Evolutionary conservation across 495 filamentous ascomycete species (phyloP).

Genomic region (Baudoinia panamericana): DNA sequence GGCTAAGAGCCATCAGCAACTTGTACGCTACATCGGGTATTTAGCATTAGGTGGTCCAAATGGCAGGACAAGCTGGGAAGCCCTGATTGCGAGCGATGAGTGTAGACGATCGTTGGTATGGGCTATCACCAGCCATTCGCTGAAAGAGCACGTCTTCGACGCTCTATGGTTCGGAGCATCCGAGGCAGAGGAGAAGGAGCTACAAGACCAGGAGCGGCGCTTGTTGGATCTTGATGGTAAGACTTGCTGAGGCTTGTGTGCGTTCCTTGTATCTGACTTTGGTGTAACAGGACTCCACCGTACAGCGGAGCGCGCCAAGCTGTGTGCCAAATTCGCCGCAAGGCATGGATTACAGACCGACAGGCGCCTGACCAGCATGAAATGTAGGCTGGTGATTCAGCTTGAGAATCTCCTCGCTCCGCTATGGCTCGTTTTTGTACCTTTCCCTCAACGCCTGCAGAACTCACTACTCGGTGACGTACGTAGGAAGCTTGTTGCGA

Average conservation of each 20-base stretch:
- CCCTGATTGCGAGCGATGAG: not conserved
- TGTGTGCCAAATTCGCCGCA: not conserved
- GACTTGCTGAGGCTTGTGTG: not conserved
- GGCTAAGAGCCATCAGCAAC: too few species aligned
- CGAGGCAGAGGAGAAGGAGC: not conserved
- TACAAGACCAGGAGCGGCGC: not conserved
- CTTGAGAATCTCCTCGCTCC: conserved; percentile 6
- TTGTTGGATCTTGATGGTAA: conserved; percentile 5
- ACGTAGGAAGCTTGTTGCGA: not conserved
- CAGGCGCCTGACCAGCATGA: not conserved
- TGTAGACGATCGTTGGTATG: conserved; percentile 9
- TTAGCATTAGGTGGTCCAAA: conserved; percentile 9
- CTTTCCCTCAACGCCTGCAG: not conserved
- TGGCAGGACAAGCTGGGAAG: conserved; percentile 5
- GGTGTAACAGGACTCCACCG: conserved; percentile 7
- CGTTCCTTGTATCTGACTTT: not conserved
- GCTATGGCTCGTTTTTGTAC: not conserved
- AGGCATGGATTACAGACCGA: not conserved
- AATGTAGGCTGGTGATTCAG: not conserved
- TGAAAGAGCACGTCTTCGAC: conserved; percentile 16
- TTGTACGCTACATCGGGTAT: conserved; percentile 8
- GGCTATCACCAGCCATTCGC: conserved; percentile 8
- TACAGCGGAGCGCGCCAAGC: not conserved
- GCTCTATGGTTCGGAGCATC: conserved; percentile 10
- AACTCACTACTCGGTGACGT: not conserved